Evolutionary conservation across 2,329 filamentous ascomycete species (phyloP), one percentile per base, ranked within the genome.

Genomic region (Apiospora rasikravindrae): DNA sequence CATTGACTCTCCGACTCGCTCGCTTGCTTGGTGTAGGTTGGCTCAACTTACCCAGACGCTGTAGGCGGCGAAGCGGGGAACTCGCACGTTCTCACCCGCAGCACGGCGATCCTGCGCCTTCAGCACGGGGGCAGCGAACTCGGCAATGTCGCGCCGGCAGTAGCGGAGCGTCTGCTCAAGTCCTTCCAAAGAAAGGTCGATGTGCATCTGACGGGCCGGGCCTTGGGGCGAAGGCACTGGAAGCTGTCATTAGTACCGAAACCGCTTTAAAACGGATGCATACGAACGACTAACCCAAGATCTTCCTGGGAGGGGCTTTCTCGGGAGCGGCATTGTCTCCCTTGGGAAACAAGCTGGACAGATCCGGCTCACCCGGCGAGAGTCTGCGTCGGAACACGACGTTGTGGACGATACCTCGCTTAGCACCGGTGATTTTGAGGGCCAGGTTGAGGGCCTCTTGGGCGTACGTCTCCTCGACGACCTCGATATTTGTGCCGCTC

Each of bases 151-250:
- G 37, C 40, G 37, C 11, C 64, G 64, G 64, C 64, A 67, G 64
- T 67, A 67, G 64, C 64, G 64, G 22, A 67, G 64, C 37, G 64
- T 67, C 64, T 67, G 64, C 64, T 67, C 64, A 2, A 67, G 64
- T 33, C 64, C 64, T 24, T 67, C 64, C 64, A 67, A 26, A 67
- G 64, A 67, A 44, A 67, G 64, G 22, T 67, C 64, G 22, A 67
- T 67, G 10, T 67, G 64, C 64, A 67, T 67, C 22, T 67, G 64
- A 44, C 64, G 22, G 10, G 64, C 64, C 22, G 64, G 64, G 2
- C 64, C 64, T 26, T 67, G 64, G 4, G 64, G 64, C 2, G 40
- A 26, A 67, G 64, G 64, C 37, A 67, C 64, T 67, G 64, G 0
- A 16, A 26, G 64, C 1, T n/a, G n/a, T 67, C 7, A 1, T 67